Base-by-base conservation (phyloP, 2,329 filamentous ascomycete genomes). In the Aspergillus brasiliensis region DNA sequence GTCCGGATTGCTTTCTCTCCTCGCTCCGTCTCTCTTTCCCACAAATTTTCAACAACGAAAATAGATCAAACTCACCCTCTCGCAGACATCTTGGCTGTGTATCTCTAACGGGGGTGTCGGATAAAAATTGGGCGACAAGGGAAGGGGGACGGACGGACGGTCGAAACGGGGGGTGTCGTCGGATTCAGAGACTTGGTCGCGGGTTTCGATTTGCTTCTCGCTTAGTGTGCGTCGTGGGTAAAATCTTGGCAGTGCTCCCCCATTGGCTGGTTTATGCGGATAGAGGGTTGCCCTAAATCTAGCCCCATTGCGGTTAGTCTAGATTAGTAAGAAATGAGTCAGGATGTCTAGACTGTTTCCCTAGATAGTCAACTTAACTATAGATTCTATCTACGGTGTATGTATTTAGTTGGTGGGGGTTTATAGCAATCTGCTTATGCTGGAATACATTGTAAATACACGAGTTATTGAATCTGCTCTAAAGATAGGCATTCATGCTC, bases 41-140 rank as follows among this genome's bases (percentile, higher is more conserved):
- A 62, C 62, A 59, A 48, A 58, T 51, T 54, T 54, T 61, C 60
- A 62, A 65, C 54, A 58, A 56, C 25, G 23, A 55, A 59, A 37
- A 65, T 59, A 31, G 49, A 62, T 13, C n/a, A n/a, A 59, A 77
- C 79, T 77, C 75, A 82, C 80, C 80, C 79, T 79, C 79, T 78
- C 70, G 79, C 80, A 76, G 80, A 81, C 80, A 82, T 82, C 69
- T 76, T 80, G 77, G 69, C 73, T 73, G 68, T 69, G 69, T 76
- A 73, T 80, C 70, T 72, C 71, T 69, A 71, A 65, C 70, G 69
- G 68, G 71, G 67, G 69, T 72, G 70, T 75, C 68, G 71, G 70
- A 71, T 73, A 73, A 66, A 70, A 68, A 71, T 71, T 71, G 67
- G 68, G 68, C 69, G 70, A 65, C 64, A 60, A 34, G 63, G 62